These are phyloP conservation scores for Tylopilus vinaceipallidus DNA, from an alignment of 768 basidiomycete genomes.

Conservation along the genomic window DNA sequence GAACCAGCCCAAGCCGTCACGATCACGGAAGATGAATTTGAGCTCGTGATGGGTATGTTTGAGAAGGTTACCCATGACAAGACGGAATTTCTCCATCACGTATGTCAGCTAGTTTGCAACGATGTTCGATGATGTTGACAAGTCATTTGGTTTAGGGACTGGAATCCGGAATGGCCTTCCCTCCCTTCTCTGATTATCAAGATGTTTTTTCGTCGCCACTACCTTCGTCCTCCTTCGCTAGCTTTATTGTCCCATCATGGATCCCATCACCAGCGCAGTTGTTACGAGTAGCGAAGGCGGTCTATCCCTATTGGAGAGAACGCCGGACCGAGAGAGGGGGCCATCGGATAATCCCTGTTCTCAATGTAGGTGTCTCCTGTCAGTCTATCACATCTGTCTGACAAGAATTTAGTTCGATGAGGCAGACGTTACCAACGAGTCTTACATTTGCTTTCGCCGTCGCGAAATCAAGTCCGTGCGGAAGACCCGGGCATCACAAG, in stretches of 20 bases:
- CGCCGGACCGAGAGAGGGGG: constrained; percentile 79
- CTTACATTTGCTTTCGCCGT: constrained; percentile 95
- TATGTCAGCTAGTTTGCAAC: constrained; percentile 40
- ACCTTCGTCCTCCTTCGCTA: constrained; percentile 62
- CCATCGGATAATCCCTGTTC: constrained; percentile 77
- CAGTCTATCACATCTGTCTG: not conserved
- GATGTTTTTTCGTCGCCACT: constrained; percentile 62
- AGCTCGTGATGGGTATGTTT: constrained; percentile 91
- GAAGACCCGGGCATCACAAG: constrained; percentile 91
- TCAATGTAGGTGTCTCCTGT: constrained; percentile 63
- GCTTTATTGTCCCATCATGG: constrained; percentile 64
- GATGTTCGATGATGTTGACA: not conserved
- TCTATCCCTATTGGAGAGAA: constrained; percentile 91
- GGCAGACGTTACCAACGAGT: constrained; percentile 84
- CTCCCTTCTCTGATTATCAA: constrained; percentile 71
- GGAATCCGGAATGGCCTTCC: constrained; percentile 66
- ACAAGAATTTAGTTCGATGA: constrained; percentile 67
- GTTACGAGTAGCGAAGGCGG: constrained; percentile 62
- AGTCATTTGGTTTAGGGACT: constrained; percentile 42
- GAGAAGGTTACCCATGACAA: constrained; percentile 90
- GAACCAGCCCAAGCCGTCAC: constrained; percentile 60
- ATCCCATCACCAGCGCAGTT: constrained; percentile 63
- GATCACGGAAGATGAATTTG: constrained; percentile 90
- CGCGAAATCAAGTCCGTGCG: constrained; percentile 92
- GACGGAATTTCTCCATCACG: constrained; percentile 87